Evolutionary conservation across 83 land plant genomes (phyloP), one percentile per base, ranked within the genome.

Genomic region (Isoetes engelmannii): DNA sequence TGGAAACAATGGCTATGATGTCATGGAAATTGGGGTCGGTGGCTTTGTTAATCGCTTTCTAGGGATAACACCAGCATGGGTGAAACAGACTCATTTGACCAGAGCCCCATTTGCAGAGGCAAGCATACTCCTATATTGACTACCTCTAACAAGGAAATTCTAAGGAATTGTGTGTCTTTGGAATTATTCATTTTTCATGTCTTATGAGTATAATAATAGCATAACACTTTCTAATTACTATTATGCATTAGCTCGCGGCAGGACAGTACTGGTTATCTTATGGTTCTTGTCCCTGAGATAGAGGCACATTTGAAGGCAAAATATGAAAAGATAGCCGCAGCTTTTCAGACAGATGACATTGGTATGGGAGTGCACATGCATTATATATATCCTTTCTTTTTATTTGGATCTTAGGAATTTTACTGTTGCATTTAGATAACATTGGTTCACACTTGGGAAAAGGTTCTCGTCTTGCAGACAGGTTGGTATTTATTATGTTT

Each of bases 11-110:
- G 41, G 72, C 57, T 46, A 74, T 49, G 92, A 84, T 65, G 47
- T 65, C 44, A 75, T 56, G 6, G 96, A 93, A 70, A 80, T 88
- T 61, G 96, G 87, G 62, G 86, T 90, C 67, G 92, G 89, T 61
- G 98, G 98, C 28, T 89, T 90, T 19, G 90, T 90, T 19, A 81
- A 93, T 74, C 81, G 88, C 5, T 89, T 82, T 69, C 84, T 93
- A 72, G 98, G 98, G 68, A 73, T 89, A 42, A 87, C 96, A 15
- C 92, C 89, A 53, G 71, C 77, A 15, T 93, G 76, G 82, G 74
- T 93, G 49, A 87, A 84, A 65, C 86, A 93, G 82, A 75, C 75
- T 44, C 98, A 93, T 65, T 76, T 84, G 54, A 74, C 72, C 6
- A 86, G 82, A 56, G 55, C 80, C 28, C 82, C 86, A 10, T 74